Evolutionary conservation across 768 basidiomycete species (phyloP).

Genomic region (Boletus huronensis): DNA sequence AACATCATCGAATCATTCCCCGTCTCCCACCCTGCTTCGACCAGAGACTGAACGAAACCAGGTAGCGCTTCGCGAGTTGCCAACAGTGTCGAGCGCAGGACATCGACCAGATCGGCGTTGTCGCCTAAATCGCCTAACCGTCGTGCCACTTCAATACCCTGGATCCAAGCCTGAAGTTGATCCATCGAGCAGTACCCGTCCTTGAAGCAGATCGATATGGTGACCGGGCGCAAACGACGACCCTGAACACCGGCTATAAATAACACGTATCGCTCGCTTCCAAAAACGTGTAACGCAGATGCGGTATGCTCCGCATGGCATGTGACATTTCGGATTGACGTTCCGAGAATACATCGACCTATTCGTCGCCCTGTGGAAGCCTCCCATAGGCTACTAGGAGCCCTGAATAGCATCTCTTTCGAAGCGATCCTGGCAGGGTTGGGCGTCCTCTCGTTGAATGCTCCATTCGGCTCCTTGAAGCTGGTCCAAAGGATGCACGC

Average conservation of each 20-base stretch:
- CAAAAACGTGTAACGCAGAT: conserved; percentile 39
- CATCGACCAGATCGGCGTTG: neutral
- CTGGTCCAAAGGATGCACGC: conserved; percentile 48
- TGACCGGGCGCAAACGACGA: neutral
- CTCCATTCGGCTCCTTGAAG: conserved; percentile 11
- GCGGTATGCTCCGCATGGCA: conserved; percentile 14
- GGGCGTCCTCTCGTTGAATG: conserved; percentile 9
- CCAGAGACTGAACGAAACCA: conserved; percentile 18
- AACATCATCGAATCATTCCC: conserved; percentile 31
- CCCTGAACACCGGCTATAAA: conserved; percentile 37
- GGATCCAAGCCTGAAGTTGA: conserved; percentile 55
- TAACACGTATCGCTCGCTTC: conserved; percentile 47
- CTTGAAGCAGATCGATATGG: conserved; percentile 48
- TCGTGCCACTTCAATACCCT: conserved; percentile 21
- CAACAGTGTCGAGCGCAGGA: conserved; percentile 12
- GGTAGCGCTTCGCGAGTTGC: conserved; percentile 12
- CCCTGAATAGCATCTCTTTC: conserved; percentile 44
- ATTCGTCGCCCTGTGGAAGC: conserved; percentile 30
- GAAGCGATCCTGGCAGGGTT: conserved; percentile 40
- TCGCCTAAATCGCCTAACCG: neutral
- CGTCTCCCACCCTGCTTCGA: conserved; percentile 38
- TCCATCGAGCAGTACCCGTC: conserved; percentile 45
- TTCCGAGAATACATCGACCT: conserved; percentile 51
- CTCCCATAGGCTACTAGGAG: conserved; percentile 39
- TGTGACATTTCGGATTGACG: conserved; percentile 35